Percentiles rank a stretch among this genome's conserved stretches.
phyloP scores from a whole-genome alignment of 371 early-diverging fungal genomes.

The Smittium mucronatum region DNA sequence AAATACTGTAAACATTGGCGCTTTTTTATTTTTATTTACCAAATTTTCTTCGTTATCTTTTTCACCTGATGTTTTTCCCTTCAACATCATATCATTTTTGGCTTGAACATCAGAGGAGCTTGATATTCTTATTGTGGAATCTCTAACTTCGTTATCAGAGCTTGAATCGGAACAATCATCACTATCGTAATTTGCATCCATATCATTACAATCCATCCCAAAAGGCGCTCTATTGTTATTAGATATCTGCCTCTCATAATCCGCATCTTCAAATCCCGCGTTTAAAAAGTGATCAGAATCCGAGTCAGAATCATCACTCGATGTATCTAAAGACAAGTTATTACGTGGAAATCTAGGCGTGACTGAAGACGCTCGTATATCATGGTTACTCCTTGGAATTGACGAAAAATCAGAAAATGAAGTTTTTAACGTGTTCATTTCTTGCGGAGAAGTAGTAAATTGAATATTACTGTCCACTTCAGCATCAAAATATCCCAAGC shows the following conservation, averaged over 20 bases:
- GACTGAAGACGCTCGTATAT: not conserved
- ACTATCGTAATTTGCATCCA: not conserved
- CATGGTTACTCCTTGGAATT: not conserved
- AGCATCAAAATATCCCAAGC: slow-evolving; percentile 5
- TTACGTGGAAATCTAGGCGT: not conserved
- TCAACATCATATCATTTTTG: not conserved
- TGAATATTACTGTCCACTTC: not conserved
- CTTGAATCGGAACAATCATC: not conserved
- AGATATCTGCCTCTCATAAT: not conserved
- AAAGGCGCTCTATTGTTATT: not conserved
- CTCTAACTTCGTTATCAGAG: not conserved
- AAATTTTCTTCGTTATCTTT: not conserved
- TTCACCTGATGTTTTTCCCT: not conserved
- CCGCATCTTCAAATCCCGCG: not conserved
- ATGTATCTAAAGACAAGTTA: not conserved
- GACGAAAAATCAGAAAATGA: not conserved
- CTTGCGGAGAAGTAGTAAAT: slow-evolving; percentile 2
- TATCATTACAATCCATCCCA: not conserved
- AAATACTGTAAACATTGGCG: not conserved
- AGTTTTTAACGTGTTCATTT: not conserved
- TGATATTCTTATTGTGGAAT: not conserved
- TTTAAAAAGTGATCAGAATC: not conserved
- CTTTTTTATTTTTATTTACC: not conserved
- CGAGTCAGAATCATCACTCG: not conserved
- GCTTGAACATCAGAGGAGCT: not conserved